Evolutionary conservation across 2,329 filamentous ascomycete species (phyloP), one percentile per base, ranked within the genome.

Genomic region (Triangularia setosa): DNA sequence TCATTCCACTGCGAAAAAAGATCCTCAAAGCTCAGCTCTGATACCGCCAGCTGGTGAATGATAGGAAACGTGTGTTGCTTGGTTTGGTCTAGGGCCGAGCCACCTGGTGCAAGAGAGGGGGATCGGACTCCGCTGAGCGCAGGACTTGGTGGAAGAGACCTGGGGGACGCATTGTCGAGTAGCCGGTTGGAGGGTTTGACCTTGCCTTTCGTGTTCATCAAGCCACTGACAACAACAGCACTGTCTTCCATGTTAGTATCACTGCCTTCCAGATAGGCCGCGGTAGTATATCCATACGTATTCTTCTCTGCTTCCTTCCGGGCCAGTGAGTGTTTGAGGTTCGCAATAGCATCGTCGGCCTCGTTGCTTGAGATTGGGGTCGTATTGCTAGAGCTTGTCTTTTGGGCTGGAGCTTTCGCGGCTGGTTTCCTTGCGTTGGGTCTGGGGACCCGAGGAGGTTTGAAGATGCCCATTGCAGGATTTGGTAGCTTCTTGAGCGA

Each of bases 31-130:
- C 80, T 74, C 67, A 81, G 79, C 14, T 87, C 82, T 64, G 79
- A 76, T 6, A 83, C 80, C 30, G 87, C 86, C 21, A 89, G 75
- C 68, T 87, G 83, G 72, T 89, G 87, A 27, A 89, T 84, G 21
- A 89, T 77, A 24, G 82, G 78, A 24, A 76, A 76, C 3, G 75
- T 72, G 14, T 78, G 63, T 74, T 78, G 70, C 81, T 79, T 74
- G 3, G 68, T 65, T 65, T 81, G 80, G 60, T 82, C 83, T 72
- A 85, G 86, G 48, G 82, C 75, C 18, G 83, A 78, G 11, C 81
- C 81, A 24, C 78, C 79, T 1, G 83, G 80, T 3, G 80, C 82
- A 12, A 82, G 73, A 2, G 80, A 79, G 0, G 86, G 85, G 2
- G 86, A 88, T 23, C 78, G 78, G 11, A 81, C 73, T n/a, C 80